Evolutionary conservation across 2,329 filamentous ascomycete genomes (phyloP).

Genomic region (Xylariaceae sp.): DNA sequence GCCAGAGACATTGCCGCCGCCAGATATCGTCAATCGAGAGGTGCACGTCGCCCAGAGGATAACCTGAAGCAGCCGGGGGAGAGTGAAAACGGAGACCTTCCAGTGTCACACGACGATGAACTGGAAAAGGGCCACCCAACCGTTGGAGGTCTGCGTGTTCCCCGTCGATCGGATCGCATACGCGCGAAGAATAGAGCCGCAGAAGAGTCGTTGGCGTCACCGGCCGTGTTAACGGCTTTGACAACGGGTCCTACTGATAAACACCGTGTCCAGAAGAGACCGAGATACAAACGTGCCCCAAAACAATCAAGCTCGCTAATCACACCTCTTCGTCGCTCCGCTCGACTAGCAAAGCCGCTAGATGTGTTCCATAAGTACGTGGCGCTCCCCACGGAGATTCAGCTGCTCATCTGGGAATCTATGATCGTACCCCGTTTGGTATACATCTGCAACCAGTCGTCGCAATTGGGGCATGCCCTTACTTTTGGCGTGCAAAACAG

Average conservation of each 20-base stretch:
- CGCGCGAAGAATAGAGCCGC: conserved; percentile 6
- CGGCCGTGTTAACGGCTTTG: not conserved
- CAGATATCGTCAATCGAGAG: too few species aligned
- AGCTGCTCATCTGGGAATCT: conserved; percentile 31
- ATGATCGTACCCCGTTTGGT: conserved; percentile 26
- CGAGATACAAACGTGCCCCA: not conserved
- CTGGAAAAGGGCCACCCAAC: conserved; percentile 3
- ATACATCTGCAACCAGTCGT: conserved; percentile 30
- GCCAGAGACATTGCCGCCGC: too few species aligned
- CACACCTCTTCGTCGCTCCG: conserved; percentile 25
- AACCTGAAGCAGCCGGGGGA: not conserved
- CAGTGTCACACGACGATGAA: not conserved
- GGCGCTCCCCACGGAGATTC: conserved; percentile 27
- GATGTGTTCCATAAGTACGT: conserved; percentile 28
- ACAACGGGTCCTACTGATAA: not conserved
- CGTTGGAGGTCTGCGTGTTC: conserved; percentile 9
- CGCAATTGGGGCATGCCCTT: conserved; percentile 5
- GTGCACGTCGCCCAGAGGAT: not conserved
- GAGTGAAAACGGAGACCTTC: not conserved
- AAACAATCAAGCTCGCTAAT: not conserved
- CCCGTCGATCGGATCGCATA: conserved; percentile 17
- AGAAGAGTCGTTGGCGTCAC: conserved; percentile 11
- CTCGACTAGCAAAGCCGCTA: conserved; percentile 28
- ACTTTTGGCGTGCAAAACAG: conserved; percentile 24
- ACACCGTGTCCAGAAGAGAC: conserved; percentile 14